These are phyloP conservation scores for Kernera saxatilis DNA, from an alignment of 345 rosid genomes.

Conservation along the genomic window DNA sequence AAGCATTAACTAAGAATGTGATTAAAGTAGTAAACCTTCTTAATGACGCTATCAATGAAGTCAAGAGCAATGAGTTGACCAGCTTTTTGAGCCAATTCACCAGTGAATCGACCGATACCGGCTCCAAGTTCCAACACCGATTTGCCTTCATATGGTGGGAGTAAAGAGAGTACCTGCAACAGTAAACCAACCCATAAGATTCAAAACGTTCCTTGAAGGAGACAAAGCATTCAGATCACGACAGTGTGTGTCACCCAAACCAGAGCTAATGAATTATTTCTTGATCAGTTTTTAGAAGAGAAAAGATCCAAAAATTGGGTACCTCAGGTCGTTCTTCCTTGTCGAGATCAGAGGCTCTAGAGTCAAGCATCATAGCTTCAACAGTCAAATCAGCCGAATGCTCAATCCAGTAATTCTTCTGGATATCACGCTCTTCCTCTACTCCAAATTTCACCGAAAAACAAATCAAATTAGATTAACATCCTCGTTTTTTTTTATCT, in stretches of 20 bases:
- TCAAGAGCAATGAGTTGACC: conserved; percentile 75
- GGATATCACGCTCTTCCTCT: conserved; percentile 72
- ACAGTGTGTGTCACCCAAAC: neutral
- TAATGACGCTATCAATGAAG: conserved; percentile 75
- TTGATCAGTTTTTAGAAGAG: neutral
- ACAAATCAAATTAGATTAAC: neutral
- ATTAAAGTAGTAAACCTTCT: conserved; percentile 51
- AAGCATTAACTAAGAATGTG: neutral
- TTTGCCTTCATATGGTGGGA: conserved; percentile 77
- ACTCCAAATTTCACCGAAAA: neutral
- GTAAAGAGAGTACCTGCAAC: conserved; percentile 67
- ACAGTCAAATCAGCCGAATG: conserved; percentile 64
- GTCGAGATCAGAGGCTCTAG: conserved; percentile 88
- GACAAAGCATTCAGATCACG: neutral
- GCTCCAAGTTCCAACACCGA: conserved; percentile 90
- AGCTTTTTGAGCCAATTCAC: conserved; percentile 85
- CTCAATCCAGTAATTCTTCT: conserved; percentile 85
- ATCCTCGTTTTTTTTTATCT: neutral
- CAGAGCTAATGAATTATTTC: neutral
- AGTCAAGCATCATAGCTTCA: conserved; percentile 98
- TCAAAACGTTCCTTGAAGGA: neutral
- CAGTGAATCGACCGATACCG: conserved; percentile 92
- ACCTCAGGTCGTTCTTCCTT: conserved; percentile 98
- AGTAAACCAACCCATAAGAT: neutral
- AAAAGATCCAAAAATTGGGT: neutral